Percentiles rank a stretch among this genome's conserved stretches.
phyloP scores from a whole-genome alignment of 2,329 filamentous ascomycete species.

The Aspergillus arachidicola region DNA sequence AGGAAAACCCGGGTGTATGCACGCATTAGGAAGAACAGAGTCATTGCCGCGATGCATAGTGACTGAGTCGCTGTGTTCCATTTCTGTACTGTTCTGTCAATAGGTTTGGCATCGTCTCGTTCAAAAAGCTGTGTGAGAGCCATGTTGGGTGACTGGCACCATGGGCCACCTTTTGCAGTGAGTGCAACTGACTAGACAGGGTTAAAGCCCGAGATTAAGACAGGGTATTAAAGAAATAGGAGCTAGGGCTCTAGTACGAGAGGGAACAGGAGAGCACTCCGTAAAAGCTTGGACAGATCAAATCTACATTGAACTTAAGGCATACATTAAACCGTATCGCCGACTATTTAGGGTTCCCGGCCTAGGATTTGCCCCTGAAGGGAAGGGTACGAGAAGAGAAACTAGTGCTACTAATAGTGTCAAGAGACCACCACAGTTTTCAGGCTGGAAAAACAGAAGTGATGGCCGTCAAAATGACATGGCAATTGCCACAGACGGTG shows the following conservation, averaged over 20 bases:
- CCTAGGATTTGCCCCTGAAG: not conserved
- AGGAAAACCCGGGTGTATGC: slow-evolving; percentile 28
- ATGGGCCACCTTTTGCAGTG: not conserved
- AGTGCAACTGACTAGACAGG: not conserved
- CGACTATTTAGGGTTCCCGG: not conserved
- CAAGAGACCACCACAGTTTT: not conserved
- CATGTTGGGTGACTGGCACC: slow-evolving; percentile 7
- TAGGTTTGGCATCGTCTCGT: slow-evolving; percentile 11
- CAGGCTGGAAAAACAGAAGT: not conserved
- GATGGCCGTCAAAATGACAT: not conserved
- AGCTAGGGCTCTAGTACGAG: not conserved
- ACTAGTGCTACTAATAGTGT: not conserved
- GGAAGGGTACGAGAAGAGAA: not conserved
- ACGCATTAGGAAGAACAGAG: slow-evolving; percentile 27
- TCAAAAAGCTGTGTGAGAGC: slow-evolving; percentile 6
- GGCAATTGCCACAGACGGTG: not conserved
- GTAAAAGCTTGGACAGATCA: not conserved
- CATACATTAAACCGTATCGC: not conserved
- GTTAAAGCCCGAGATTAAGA: not conserved
- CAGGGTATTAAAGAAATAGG: not conserved
- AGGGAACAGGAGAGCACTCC: not conserved
- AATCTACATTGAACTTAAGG: not conserved
- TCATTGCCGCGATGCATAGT: slow-evolving; percentile 30
- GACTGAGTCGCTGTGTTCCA: slow-evolving; percentile 31
- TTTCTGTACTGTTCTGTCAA: slow-evolving; percentile 26